These are phyloP conservation scores for Coemansia sp. DNA, from an alignment of 192 early-diverging fungal species.

Conservation along the genomic window DNA sequence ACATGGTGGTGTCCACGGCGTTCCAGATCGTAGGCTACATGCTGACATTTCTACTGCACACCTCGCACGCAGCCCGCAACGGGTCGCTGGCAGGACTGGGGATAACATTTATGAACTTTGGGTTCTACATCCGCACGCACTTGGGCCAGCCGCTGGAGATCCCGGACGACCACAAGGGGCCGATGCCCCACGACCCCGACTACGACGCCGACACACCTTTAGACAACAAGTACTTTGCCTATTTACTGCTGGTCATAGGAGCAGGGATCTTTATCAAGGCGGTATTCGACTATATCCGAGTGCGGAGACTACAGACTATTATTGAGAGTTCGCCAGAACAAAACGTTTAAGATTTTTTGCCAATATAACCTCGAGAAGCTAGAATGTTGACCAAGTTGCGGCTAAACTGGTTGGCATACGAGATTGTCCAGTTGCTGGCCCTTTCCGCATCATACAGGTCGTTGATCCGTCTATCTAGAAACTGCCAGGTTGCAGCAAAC, in stretches of 20 bases:
- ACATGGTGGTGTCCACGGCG: constrained; percentile 74
- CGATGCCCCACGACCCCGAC: constrained; percentile 1
- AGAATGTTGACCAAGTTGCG: constrained; percentile 50
- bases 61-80: constrained; percentile 83
- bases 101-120: constrained; percentile 76
- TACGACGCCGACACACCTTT: constrained; percentile 43
- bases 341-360: constrained; percentile 30
- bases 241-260: constrained; percentile 72
- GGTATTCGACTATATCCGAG: constrained; percentile 68
- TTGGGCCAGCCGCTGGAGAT: constrained; percentile 30
- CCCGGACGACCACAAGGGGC: constrained; percentile 9
- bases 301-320: constrained; percentile 68
- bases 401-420: constrained; percentile 35
- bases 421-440: constrained; percentile 9
- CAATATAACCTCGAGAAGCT: constrained; percentile 27
- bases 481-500: constrained; percentile 68
- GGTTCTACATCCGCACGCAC: constrained; percentile 66
- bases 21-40: constrained; percentile 87
- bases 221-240: constrained; percentile 67
- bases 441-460: constrained; percentile 63
- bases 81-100: constrained; percentile 78
- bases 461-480: constrained; percentile 76
- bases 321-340: constrained; percentile 59
- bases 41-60: constrained; percentile 85
- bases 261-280: constrained; percentile 71